These are phyloP conservation scores for Debaryomyces subglobosus DNA, from an alignment of 1,139 yeast species.

Conservation along the genomic window DNA sequence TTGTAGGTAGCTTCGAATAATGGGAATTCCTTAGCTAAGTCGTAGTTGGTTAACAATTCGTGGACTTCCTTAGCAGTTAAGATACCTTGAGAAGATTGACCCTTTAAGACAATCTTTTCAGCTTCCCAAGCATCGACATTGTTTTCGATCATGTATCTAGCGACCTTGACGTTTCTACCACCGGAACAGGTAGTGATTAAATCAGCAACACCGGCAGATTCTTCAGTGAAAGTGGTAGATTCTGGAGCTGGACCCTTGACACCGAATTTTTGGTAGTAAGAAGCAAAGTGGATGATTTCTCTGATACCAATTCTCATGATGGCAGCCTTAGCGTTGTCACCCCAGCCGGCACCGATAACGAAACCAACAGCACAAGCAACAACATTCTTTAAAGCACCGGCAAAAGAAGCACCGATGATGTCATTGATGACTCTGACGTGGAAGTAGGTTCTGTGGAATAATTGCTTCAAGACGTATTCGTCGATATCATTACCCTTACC, in stretches of 20 bases:
- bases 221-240: conserved; percentile 83
- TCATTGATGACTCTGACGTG: conserved; percentile 88
- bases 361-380: conserved; percentile 94
- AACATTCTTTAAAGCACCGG: conserved; percentile 94
- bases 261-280: conserved; percentile 65
- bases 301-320: conserved; percentile 90
- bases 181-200: conserved; percentile 95
- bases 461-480: conserved; percentile 62
- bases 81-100: conserved; percentile 94
- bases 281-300: conserved; percentile 69
- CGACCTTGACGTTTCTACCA: conserved; percentile 92
- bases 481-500: conserved; percentile 79
- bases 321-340: conserved; percentile 96
- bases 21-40: conserved; percentile 75
- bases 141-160: conserved; percentile 72
- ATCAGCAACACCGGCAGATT: conserved; percentile 96
- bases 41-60: conserved; percentile 68
- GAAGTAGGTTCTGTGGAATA: conserved; percentile 95
- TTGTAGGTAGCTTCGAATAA: conserved; percentile 83
- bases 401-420: conserved; percentile 90
- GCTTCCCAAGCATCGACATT: conserved; percentile 75
- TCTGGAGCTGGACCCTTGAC: conserved; percentile 66
- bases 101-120: conserved; percentile 81
- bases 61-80: conserved; percentile 88
- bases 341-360: conserved; percentile 97